These are phyloP conservation scores for Picea abies DNA, from an alignment of 83 land plant species.

Conservation along the genomic window DNA sequence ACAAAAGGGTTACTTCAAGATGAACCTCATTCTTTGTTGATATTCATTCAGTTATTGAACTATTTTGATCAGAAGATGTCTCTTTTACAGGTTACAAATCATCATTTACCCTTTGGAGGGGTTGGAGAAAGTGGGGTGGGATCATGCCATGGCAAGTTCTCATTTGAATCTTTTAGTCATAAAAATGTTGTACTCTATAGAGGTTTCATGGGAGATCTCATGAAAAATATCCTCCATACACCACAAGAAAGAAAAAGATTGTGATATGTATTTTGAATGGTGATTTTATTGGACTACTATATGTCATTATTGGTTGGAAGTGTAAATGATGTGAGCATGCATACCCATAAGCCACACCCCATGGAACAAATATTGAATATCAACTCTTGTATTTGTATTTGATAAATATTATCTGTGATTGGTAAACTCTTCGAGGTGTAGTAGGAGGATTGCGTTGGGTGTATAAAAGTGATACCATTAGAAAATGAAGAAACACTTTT, in stretches of 20 bases:
- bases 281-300: slow-evolving; percentile 37
- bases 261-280: slow-evolving; percentile 48
- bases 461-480: no score
- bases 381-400: no score
- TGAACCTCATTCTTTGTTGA: neutral
- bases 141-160: slow-evolving; percentile 75
- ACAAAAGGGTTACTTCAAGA: neutral
- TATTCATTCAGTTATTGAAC: neutral
- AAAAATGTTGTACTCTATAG: slow-evolving; percentile 67
- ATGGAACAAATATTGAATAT: no score
- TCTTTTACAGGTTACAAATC: slow-evolving; percentile 49
- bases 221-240: slow-evolving; percentile 74
- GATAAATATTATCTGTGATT: no score
- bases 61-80: neutral
- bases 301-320: slow-evolving; percentile 39
- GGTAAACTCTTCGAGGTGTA: no score
- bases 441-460: no score
- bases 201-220: slow-evolving; percentile 50
- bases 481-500: no score
- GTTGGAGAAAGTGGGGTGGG: slow-evolving; percentile 62
- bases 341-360: no score
- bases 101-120: slow-evolving; percentile 83
- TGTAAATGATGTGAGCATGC: neutral
- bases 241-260: slow-evolving; percentile 36
- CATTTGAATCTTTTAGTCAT: slow-evolving; percentile 87